Conservation (phyloP, 1,284 basidiomycete species). For the Boletus semigastroideus region DNA sequence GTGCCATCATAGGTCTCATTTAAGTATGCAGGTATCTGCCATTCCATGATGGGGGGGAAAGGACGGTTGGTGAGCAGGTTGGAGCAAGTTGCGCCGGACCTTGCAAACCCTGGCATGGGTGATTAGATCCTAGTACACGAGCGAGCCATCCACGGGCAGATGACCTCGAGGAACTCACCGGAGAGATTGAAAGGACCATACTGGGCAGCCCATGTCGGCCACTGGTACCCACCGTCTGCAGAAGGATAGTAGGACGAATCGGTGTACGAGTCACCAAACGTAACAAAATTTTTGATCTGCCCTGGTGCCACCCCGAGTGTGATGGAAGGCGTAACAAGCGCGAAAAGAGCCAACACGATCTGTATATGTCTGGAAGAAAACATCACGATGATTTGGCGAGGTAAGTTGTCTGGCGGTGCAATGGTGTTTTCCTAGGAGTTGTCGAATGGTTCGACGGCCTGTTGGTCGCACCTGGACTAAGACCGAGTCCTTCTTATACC, state of each 20-base stretch:
- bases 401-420: too few relatives aligned
- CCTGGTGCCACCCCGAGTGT: slow-evolving; percentile 24
- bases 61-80: slow-evolving; percentile 40
- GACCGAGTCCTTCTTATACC: background rate
- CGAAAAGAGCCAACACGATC: slow-evolving; percentile 11
- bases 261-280: slow-evolving; percentile 49
- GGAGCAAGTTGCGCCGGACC: slow-evolving; percentile 45
- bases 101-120: slow-evolving; percentile 33
- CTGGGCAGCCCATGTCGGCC: slow-evolving; percentile 43
- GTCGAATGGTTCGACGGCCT: background rate
- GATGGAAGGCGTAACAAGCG: slow-evolving; percentile 10
- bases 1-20: slow-evolving; percentile 26
- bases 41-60: slow-evolving; percentile 39
- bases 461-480: background rate
- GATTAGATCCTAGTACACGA: too few relatives aligned
- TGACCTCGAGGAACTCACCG: slow-evolving; percentile 19
- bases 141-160: too few relatives aligned
- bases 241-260: slow-evolving; percentile 35
- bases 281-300: slow-evolving; percentile 44
- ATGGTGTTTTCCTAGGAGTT: background rate
- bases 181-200: slow-evolving; percentile 41
- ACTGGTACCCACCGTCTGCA: slow-evolving; percentile 40
- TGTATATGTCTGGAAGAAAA: background rate
- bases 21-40: slow-evolving; percentile 38
- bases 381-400: background rate